Evolutionary conservation across 768 basidiomycete genomes (phyloP), one percentile per base, ranked within the genome.

Genomic region (Phylloporus sp.): DNA sequence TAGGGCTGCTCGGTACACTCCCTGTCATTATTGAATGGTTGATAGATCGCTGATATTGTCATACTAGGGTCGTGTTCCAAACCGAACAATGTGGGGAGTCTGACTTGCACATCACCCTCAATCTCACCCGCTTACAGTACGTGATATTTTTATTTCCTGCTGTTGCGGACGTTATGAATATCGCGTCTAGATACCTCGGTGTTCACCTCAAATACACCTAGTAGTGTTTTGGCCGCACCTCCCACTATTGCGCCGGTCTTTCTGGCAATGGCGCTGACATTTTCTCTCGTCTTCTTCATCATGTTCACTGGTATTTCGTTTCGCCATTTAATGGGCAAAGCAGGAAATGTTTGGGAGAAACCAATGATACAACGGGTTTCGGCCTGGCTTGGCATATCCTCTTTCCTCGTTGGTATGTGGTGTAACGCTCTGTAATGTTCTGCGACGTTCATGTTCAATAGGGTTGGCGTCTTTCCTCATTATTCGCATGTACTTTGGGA

Each of bases 401-500:
- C 86, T n/a, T 90, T 88, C 66, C 71, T 89, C 59, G 77, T 86
- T 40, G 88, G 88, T 82, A 53, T 28, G 73, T 63, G 11, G 28
- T 36, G 13, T n/a, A 32, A 11, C 8, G 6, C 15, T 13, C 1
- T 20, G 11, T 6, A 18, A 31, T 5, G 24, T 35, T 23, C 45
- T 18, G 16, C 41, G 15, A 51, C 35, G 7, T 45, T 28, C 43
- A 29, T 46, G 16, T 42, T 28, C 15, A 31, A 39, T 15, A 88
- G 88, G 87, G 13, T 66, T 88, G 52, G 81, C 81, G 3, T 74
- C 85, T 9, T 86, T 87, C 71, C 73, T 88, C 18, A 76, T 91
- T 52, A 70, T 86, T 47, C 81, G 86, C 54, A 86, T 91, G 80
- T 88, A 84, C 80, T 88, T 88, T 55, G 86, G 84, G 18, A 88